Evolutionary conservation across 495 filamentous ascomycete species (phyloP), one percentile per base, ranked within the genome.

Genomic region (Neurospora sp.): DNA sequence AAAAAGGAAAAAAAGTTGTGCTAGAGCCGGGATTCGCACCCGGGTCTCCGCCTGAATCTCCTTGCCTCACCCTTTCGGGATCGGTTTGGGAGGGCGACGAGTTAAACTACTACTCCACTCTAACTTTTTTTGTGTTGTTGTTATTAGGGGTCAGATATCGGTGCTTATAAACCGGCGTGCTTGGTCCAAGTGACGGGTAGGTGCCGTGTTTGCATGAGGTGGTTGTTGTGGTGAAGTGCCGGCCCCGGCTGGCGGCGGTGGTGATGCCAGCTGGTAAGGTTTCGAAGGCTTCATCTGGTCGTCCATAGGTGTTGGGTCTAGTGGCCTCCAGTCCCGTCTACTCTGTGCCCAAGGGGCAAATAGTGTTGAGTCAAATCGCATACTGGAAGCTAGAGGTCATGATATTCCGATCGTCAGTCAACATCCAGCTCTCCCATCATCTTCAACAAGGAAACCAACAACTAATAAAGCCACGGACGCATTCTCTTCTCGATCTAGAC

Each of bases 21-120:
- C 75, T 72, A 40, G 70, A 73, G 75, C 74, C 70, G 77, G 77
- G 77, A 77, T 77, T 75, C 72, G 75, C 75, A 78, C 77, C 77
- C 75, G 69, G 40, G 72, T 75, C 71, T 78, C 69, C 77, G 74
- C 77, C 75, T 54, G 27, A 62, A 31, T 62, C 54, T 62, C 54
- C 46, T 54, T 27, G 20, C 46, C 20, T 54, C 20, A 7, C 46
- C 46, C 5, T 23, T 54, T 54, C n/a, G 20, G 20, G 46, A 7
- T 54, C 46, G 1, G 54, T 35, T 77, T 77, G 77, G 77, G 73
- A 77, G 75, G 75, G 77, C 74, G 77, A 72, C 76, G 73, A 78
- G 74, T 78, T 78, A 78, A 62, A 78, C 77, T 78, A 72, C 77
- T 78, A 77, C 77, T 78, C 75, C 62, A 77, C 77, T 75, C 73